phyloP scores from a whole-genome alignment of 805 yeast genomes.

The Kuraishia cidri region DNA sequence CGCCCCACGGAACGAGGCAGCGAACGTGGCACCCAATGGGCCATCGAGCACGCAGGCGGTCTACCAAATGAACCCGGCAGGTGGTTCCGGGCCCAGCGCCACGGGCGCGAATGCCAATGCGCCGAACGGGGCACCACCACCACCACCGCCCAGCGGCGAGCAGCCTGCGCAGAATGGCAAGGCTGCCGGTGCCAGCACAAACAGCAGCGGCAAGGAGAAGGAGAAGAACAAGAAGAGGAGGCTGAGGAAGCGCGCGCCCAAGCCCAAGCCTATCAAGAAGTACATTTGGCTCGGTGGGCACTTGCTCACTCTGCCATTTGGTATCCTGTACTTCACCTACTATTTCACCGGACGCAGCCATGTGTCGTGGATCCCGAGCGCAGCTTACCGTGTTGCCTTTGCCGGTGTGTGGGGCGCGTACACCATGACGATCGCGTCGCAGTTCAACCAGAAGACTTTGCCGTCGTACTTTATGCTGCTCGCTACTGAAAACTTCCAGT shows the following conservation, averaged over 20 bases:
- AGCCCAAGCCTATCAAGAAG: constrained; percentile 30
- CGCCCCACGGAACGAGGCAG: too few relatives aligned
- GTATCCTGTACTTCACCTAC: constrained; percentile 23
- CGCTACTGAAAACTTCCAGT: constrained; percentile 73
- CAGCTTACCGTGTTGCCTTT: constrained; percentile 45
- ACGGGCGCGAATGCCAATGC: too few relatives aligned
- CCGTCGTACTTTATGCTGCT: constrained; percentile 60
- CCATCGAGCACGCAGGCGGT: too few relatives aligned
- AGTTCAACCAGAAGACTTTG: constrained; percentile 42
- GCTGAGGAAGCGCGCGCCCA: constrained; percentile 21
- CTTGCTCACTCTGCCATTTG: constrained; percentile 30
- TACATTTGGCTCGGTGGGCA: constrained; percentile 55
- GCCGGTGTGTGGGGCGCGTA: constrained; percentile 48
- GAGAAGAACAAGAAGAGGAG: constrained; percentile 17
- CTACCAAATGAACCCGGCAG: too few relatives aligned
- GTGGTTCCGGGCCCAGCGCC: too few relatives aligned
- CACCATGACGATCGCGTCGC: constrained; percentile 43
- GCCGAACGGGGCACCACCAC: too few relatives aligned
- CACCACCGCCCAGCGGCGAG: background rate
- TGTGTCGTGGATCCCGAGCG: constrained; percentile 34
- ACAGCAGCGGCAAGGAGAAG: background rate
- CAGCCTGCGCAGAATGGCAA: background rate
- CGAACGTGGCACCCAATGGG: too few relatives aligned
- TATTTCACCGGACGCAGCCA: constrained; percentile 24
- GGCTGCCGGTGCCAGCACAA: background rate